Conservation (phyloP, 306 rosid species). For the Inga leiocalycina region DNA sequence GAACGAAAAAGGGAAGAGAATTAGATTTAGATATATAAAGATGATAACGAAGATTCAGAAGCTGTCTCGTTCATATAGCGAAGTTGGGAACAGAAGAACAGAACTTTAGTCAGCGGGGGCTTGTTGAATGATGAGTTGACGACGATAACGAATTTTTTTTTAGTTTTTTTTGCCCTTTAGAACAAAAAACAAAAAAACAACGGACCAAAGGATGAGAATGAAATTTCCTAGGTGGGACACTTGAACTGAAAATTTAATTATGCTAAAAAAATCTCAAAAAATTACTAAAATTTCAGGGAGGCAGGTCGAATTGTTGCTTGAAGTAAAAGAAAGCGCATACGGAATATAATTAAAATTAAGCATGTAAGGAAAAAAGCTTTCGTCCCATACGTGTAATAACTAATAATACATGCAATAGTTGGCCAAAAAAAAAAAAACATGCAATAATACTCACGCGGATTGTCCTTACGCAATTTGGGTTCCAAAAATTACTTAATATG, state of each 20-base stretch:
- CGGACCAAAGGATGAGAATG: not conserved
- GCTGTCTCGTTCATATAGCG: not conserved
- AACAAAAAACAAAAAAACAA: not conserved
- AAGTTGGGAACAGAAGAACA: slow-evolving; percentile 9
- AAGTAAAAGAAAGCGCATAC: not conserved
- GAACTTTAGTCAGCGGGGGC: slow-evolving; percentile 10
- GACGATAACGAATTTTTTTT: not conserved
- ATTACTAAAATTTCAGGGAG: not conserved
- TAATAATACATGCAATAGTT: no score
- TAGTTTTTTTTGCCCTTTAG: not conserved
- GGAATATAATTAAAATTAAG: no score
- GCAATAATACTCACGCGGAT: no score
- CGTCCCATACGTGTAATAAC: no score
- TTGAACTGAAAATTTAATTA: not conserved
- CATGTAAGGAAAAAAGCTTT: no score
- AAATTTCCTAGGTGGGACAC: not conserved
- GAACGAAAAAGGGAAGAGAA: slow-evolving; percentile 21
- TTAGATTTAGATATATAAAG: not conserved
- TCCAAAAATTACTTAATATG: not conserved
- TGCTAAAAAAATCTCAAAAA: no score
- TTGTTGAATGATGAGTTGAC: not conserved
- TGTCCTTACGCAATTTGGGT: no score
- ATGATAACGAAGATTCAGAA: slow-evolving; percentile 2
- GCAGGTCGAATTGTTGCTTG: not conserved
- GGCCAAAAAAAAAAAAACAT: no score